Percentiles rank a stretch among this genome's conserved stretches.
These are phyloP conservation scores for Tephrocybe sp. DNA, from an alignment of 768 basidiomycete species.

Conservation along the genomic window DNA sequence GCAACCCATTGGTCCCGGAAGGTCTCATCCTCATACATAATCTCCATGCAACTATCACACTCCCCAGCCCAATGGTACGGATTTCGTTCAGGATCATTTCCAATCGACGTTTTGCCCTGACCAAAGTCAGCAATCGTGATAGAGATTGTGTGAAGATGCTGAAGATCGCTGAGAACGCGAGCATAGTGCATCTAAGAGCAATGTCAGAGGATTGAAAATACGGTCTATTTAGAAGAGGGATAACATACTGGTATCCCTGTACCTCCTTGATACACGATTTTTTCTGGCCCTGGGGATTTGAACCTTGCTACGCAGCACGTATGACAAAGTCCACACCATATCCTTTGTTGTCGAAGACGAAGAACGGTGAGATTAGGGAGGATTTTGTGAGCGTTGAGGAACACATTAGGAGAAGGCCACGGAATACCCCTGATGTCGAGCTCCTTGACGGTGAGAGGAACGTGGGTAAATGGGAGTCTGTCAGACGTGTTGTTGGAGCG, in stretches of 20 bases:
- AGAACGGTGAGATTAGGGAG: constrained; percentile 26
- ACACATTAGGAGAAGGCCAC: constrained; percentile 31
- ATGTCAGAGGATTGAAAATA: not conserved
- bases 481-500: constrained; percentile 14
- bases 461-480: constrained; percentile 25
- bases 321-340: constrained; percentile 38
- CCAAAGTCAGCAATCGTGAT: constrained; percentile 30
- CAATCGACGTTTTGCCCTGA: constrained; percentile 16
- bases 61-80: constrained; percentile 35
- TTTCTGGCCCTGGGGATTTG: constrained; percentile 21
- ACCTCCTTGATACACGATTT: constrained; percentile 30
- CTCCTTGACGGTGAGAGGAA: constrained; percentile 22
- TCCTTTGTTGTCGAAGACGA: constrained; percentile 23
- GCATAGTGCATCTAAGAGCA: constrained; percentile 32
- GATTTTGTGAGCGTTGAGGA: constrained; percentile 20
- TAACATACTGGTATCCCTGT: constrained; percentile 33
- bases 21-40: constrained; percentile 31
- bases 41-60: constrained; percentile 35
- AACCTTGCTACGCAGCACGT: constrained; percentile 29
- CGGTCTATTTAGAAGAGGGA: not conserved
- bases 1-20: constrained; percentile 31
- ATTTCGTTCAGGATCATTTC: constrained; percentile 18
- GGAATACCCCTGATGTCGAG: constrained; percentile 30
- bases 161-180: constrained; percentile 22
- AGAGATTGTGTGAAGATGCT: constrained; percentile 27